Base-by-base conservation (phyloP, 371 early-diverging fungal species). In the Mucor circinelloides region DNA sequence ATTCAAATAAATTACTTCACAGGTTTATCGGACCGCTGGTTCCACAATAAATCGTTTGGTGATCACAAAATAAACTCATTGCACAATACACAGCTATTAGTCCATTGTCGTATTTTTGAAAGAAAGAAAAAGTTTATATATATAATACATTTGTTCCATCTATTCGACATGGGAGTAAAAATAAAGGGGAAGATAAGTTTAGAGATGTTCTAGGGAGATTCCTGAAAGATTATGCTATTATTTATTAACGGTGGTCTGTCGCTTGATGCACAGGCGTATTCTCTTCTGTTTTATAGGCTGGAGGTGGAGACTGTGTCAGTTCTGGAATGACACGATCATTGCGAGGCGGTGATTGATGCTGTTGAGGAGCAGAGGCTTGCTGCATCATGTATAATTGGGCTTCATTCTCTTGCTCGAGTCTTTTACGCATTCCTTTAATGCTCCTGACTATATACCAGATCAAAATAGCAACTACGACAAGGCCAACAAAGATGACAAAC, bases 401-500 rank as follows among this genome's bases (percentile, higher is more conserved):
- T 32, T 70, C 54, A 30, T 74, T 74, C 27, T 74, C 74, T 58
- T 62, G 30, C 31, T 62, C 67, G n/a, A 74, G 28, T 65, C 71
- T 67, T 56, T 67, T 74, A n/a, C 74, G 70, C 74, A 74, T 74
- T 25, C 68, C 74, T 38, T 74, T 70, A 17, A 74, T 50, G 59
- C 74, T 74, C 31, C 60, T 55, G 21, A 59, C 42, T 34, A 74
- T 68, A 62, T 74, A 74, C 74, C 74, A 74, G 23, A 70, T 58
- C 38, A 74, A 55, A 17, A 74, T 36, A 38, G 52, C 62, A 28
- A 64, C 2, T 3, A 70, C 31, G 13, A 70, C 3, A 2, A 67
- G 25, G 12, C 74, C 74, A 34, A 74, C 30, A 23, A 74, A 60
- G 57, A 74, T 68, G 17, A 74, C 60, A 70, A 74, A 74, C 31